phyloP scores from a whole-genome alignment of 805 yeast genomes.

The Hanseniaspora meyeri region DNA sequence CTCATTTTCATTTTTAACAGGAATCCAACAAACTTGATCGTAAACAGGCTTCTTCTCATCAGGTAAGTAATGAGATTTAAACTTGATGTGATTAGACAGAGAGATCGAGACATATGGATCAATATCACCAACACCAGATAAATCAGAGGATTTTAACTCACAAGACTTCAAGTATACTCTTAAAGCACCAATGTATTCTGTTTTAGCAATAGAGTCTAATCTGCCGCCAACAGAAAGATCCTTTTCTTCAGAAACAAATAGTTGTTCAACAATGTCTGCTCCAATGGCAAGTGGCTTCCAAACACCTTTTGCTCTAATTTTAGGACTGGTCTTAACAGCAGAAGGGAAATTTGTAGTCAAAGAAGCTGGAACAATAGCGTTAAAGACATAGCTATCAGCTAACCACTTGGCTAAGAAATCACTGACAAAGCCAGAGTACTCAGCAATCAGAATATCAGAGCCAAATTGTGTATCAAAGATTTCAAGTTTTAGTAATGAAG shows the following conservation, averaged over 20 bases:
- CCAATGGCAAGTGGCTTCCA: conserved; percentile 63
- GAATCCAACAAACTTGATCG: conserved; percentile 47
- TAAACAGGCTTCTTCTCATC: conserved; percentile 46
- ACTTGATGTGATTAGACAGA: conserved; percentile 46
- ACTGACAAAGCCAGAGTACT: conserved; percentile 23
- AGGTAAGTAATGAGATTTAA: conserved; percentile 42
- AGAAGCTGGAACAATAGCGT: conserved; percentile 1
- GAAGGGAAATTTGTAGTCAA: neutral
- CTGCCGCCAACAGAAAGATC: conserved; percentile 28
- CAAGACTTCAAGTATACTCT: conserved; percentile 49
- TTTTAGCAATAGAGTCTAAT: conserved; percentile 10
- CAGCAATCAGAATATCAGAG: conserved; percentile 39
- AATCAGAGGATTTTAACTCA: conserved; percentile 35
- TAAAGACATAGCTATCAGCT: neutral
- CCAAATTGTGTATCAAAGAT: conserved; percentile 47
- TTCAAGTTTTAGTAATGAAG: conserved; percentile 41
- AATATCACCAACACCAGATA: conserved; percentile 58
- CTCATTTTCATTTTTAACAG: conserved; percentile 50
- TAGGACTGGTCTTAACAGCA: conserved; percentile 1
- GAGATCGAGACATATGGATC: conserved; percentile 61
- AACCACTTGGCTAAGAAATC: conserved; percentile 11
- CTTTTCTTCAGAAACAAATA: conserved; percentile 10
- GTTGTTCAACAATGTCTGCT: conserved; percentile 35
- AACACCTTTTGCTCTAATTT: conserved; percentile 32
- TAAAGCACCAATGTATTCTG: conserved; percentile 52